Conservation (phyloP, 1,284 basidiomycete genomes). For the Veloporphyrellus conicus region DNA sequence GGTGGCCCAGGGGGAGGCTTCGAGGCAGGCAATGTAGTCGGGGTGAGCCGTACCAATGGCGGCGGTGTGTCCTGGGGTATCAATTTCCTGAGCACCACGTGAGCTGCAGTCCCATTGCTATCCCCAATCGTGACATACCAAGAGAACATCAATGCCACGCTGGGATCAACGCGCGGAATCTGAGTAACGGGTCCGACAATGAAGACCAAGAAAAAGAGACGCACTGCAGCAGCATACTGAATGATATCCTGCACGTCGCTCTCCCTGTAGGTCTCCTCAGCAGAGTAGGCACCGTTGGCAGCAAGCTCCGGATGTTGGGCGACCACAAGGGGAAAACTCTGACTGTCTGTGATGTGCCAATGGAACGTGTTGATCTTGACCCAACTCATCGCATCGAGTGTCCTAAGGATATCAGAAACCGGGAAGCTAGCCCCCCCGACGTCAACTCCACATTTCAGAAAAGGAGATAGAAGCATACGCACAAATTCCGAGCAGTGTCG, state of each 20-base stretch:
- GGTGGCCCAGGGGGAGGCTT: constrained; percentile 49
- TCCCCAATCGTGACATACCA: constrained; percentile 20
- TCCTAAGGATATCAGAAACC: constrained; percentile 62
- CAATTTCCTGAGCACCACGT: constrained; percentile 49
- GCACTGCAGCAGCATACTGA: constrained; percentile 58
- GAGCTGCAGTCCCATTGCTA: background rate
- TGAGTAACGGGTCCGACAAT: background rate
- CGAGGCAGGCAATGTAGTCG: constrained; percentile 62
- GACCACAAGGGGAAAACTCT: constrained; percentile 65
- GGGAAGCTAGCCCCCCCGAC: constrained; percentile 49
- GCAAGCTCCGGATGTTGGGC: constrained; percentile 56
- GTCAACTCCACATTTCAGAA: background rate
- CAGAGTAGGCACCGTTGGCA: constrained; percentile 59
- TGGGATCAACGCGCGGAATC: constrained; percentile 8
- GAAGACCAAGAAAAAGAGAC: constrained; percentile 17
- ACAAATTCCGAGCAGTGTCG: constrained; percentile 72
- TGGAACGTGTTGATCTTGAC: constrained; percentile 73
- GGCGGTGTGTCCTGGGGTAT: constrained; percentile 72
- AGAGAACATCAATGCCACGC: constrained; percentile 30
- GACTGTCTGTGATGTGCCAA: constrained; percentile 69
- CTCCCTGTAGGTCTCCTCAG: constrained; percentile 50
- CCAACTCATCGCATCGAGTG: constrained; percentile 81
- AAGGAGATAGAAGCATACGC: constrained; percentile 11
- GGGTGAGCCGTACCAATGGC: constrained; percentile 56
- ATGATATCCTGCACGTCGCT: constrained; percentile 55